Evolutionary conservation across 495 filamentous ascomycete genomes (phyloP), one percentile per base, ranked within the genome.

Genomic region (Aspergillus haitiensis): DNA sequence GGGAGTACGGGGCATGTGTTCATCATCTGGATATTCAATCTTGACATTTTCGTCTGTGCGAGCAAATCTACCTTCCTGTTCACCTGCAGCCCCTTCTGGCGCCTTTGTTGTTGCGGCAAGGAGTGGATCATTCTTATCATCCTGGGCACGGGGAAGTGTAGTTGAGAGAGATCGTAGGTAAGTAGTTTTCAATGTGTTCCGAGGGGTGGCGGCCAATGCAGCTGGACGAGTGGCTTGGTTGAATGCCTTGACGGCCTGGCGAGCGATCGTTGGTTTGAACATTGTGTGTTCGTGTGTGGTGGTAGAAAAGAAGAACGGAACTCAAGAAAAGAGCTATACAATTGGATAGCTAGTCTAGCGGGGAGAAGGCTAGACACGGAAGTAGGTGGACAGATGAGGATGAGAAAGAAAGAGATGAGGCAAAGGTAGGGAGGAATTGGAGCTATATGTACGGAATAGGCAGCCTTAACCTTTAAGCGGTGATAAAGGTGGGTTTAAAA

Each of bases 21-120:
- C 72, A 61, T 89, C 87, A 42, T 84, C 82, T 6, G 91, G 92
- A 70, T 93, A 91, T 67, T 88, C 81, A 61, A 94, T 86, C 39
- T 83, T 79, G 48, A 96, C 85, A 56, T 76, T 82, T 42, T 91
- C 82, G 64, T 94, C 89, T 33, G 91, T 96, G 62, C 90, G 86
- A 31, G 92, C 89, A 69, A 86, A 89, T 33, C 68, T 68, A 48
- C 79, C 79, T 60, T 80, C 78, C 31, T 73, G 67, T 2, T 69
- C 63, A 8, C 69, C 67, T 2, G 72, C 62, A 0, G 74, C 64
- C 8, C 68, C 75, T 21, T 65, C 59, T 3, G 70, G 72, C 16
- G 75, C 71, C 34, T 66, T 67, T 16, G 59, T 71, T 33, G 74
- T 78, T 31, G 73, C 71, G 1, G 68, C 13, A 7, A 69, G 21